Conservation (phyloP, 2,329 filamentous ascomycete genomes). For the Emergomyces orientalis region DNA sequence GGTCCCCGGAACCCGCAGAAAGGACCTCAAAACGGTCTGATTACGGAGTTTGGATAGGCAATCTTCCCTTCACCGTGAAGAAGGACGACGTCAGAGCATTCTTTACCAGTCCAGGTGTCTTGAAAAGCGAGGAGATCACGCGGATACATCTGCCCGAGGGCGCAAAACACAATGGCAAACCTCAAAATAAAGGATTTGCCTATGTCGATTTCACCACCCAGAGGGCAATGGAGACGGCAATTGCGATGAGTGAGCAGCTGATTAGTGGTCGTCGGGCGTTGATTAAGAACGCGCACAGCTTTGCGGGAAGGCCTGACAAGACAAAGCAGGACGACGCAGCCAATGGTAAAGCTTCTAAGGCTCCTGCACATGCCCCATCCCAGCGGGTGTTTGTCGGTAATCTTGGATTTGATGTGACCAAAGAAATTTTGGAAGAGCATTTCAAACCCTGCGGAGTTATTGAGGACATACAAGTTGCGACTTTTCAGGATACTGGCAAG, state of each 20-base stretch:
- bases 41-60: conserved; percentile 91
- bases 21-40: conserved; percentile 52
- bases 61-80: conserved; percentile 75
- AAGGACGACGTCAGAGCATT: conserved; percentile 67
- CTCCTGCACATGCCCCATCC: conserved; percentile 49
- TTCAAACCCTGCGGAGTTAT: conserved; percentile 80
- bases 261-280: conserved; percentile 68
- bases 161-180: conserved; percentile 40
- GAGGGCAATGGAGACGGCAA: conserved; percentile 62
- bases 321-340: conserved; percentile 32
- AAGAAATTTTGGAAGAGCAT: conserved; percentile 70
- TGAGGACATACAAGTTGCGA: conserved; percentile 76
- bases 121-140: conserved; percentile 64
- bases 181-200: conserved; percentile 84
- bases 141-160: conserved; percentile 68
- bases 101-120: conserved; percentile 60
- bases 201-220: conserved; percentile 79
- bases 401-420: conserved; percentile 69
- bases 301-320: conserved; percentile 77
- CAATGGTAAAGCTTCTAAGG: conserved; percentile 20
- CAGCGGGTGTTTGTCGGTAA: conserved; percentile 87
- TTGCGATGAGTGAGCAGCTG: conserved; percentile 77
- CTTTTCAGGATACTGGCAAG: conserved; percentile 93
- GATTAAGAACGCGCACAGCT: conserved; percentile 87
- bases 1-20: conserved; percentile 10